Percentiles rank a stretch among this genome's conserved stretches.
These are phyloP conservation scores for Alternaria ethzedia DNA, from an alignment of 2,329 filamentous ascomycete species.

Conservation along the genomic window DNA sequence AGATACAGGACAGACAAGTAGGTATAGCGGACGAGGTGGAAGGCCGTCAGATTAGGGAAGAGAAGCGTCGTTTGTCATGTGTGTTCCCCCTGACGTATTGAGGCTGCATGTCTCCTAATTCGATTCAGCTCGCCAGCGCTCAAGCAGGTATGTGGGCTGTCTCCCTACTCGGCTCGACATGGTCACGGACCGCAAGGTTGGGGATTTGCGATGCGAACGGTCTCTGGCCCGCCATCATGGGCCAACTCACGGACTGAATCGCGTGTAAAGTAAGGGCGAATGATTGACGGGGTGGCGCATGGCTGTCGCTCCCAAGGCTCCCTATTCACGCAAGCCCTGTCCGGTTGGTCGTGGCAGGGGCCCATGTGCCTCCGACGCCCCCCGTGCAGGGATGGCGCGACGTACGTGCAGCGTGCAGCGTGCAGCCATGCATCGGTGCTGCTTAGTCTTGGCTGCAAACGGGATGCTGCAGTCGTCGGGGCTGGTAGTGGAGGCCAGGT, in stretches of 20 bases:
- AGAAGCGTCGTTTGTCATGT: not conserved
- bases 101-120: slow-evolving; percentile 14
- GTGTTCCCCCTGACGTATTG: not conserved
- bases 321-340: slow-evolving; percentile 24
- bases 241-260: slow-evolving; percentile 4
- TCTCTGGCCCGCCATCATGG: slow-evolving; percentile 24
- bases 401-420: slow-evolving; percentile 19
- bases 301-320: slow-evolving; percentile 20
- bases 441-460: slow-evolving; percentile 25
- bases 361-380: slow-evolving; percentile 16
- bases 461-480: slow-evolving; percentile 19
- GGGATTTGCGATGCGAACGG: slow-evolving; percentile 27
- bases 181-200: slow-evolving; percentile 11
- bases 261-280: slow-evolving; percentile 27
- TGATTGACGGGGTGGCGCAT: slow-evolving; percentile 21
- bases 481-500: slow-evolving; percentile 5
- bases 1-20: slow-evolving; percentile 8
- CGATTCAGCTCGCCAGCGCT: slow-evolving; percentile 4
- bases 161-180: slow-evolving; percentile 9
- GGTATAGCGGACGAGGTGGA: slow-evolving; percentile 3
- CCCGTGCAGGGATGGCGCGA: slow-evolving; percentile 25
- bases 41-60: not conserved
- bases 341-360: slow-evolving; percentile 25
- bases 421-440: slow-evolving; percentile 21
- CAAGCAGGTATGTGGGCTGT: slow-evolving; percentile 3